Evolutionary conservation across 1,284 basidiomycete genomes (phyloP).

Genomic region (Cyathus pygmaeus): DNA sequence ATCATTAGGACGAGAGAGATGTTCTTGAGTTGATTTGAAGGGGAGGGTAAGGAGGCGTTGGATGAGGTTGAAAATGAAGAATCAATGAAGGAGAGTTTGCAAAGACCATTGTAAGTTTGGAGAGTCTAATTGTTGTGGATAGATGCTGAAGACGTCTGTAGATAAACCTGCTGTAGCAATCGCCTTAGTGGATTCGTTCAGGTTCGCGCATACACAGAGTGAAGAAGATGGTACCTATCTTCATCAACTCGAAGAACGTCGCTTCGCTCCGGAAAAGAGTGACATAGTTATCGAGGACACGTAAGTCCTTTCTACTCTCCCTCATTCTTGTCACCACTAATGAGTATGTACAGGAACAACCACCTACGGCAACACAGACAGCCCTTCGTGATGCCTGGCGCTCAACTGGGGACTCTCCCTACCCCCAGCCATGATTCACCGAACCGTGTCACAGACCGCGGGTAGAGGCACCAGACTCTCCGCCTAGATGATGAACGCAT

Average conservation of each 20-base stretch:
- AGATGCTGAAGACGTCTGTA: slow-evolving; percentile 36
- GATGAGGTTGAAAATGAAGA: slow-evolving; percentile 32
- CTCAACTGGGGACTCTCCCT: slow-evolving; percentile 79
- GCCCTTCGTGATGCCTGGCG: slow-evolving; percentile 78
- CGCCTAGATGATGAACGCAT: slow-evolving; percentile 78
- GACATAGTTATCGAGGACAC: slow-evolving; percentile 92
- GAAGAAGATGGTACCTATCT: slow-evolving; percentile 87
- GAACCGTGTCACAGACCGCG: slow-evolving; percentile 81
- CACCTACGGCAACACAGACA: slow-evolving; percentile 83
- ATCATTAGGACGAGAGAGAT: slow-evolving; percentile 87
- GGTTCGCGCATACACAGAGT: slow-evolving; percentile 90
- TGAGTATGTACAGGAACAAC: slow-evolving; percentile 76
- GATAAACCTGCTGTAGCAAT: slow-evolving; percentile 91
- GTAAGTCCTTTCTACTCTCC: slow-evolving; percentile 52
- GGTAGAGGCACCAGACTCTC: slow-evolving; percentile 87
- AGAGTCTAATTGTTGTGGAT: not conserved
- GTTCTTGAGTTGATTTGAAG: slow-evolving; percentile 79
- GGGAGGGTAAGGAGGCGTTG: slow-evolving; percentile 53
- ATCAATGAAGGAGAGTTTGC: slow-evolving; percentile 49
- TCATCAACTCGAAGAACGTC: slow-evolving; percentile 87
- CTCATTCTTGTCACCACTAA: not conserved
- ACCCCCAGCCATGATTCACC: slow-evolving; percentile 67
- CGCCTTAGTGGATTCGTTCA: slow-evolving; percentile 83
- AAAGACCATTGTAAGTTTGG: slow-evolving; percentile 74
- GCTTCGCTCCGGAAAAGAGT: slow-evolving; percentile 66